Evolutionary conservation across 23 red algal genomes (phyloP).

Genomic region (Gracilaria vermiculophylla): DNA sequence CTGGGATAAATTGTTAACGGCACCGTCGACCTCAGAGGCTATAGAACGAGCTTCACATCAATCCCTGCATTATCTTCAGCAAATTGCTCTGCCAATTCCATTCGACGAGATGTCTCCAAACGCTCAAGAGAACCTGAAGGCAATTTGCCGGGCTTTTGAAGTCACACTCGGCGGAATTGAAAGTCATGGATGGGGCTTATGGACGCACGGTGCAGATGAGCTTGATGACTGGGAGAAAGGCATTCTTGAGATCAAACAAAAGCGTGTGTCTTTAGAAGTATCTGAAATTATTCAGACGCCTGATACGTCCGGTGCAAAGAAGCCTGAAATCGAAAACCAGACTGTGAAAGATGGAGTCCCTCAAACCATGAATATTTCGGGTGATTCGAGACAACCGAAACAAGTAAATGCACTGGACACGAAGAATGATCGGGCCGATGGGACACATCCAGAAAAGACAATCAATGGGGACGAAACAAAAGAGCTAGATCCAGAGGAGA

Average conservation of each 20-base stretch:
- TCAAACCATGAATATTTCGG: background rate
- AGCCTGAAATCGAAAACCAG: too few relatives aligned
- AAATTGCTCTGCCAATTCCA: background rate
- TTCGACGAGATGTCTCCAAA: constrained; percentile 13
- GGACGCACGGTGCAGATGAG: background rate
- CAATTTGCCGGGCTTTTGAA: background rate
- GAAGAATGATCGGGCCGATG: background rate
- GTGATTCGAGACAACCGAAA: background rate
- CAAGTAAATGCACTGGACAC: background rate
- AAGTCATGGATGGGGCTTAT: background rate
- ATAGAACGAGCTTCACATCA: background rate
- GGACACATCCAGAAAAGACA: too few relatives aligned
- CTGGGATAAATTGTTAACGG: background rate
- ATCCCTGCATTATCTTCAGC: background rate
- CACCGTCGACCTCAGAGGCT: background rate
- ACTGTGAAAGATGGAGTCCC: background rate
- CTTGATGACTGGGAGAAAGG: background rate
- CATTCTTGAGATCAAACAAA: background rate
- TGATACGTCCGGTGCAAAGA: background rate
- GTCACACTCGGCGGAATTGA: background rate
- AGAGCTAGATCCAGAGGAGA: background rate
- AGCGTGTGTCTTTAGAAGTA: background rate
- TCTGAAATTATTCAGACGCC: background rate
- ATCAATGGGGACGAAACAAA: background rate
- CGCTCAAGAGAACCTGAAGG: background rate